Evolutionary conservation across 2,329 filamentous ascomycete genomes (phyloP).

Genomic region (Colletotrichum gigasporum): DNA sequence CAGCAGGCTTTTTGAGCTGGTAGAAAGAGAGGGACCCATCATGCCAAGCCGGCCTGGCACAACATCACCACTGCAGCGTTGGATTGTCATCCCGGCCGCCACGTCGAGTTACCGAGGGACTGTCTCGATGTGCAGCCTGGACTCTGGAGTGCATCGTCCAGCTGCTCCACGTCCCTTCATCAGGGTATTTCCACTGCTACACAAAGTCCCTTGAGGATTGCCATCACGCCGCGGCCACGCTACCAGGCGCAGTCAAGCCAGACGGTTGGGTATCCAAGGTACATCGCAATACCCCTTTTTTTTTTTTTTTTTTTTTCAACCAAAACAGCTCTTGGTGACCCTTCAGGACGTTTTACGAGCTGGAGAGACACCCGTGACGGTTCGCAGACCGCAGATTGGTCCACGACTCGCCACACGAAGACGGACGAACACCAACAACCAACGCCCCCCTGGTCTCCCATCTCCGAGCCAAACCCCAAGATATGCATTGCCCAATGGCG

Average conservation of each 20-base stretch:
- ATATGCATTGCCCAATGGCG: neutral
- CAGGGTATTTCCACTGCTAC: neutral
- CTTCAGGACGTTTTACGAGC: neutral
- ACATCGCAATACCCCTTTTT: no score
- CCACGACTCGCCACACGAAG: neutral
- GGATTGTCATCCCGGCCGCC: neutral
- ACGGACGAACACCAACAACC: neutral
- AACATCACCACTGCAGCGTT: neutral
- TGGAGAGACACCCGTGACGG: slow-evolving; percentile 14
- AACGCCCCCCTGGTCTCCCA: neutral
- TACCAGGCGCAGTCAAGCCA: no score
- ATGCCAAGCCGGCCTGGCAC: slow-evolving; percentile 9
- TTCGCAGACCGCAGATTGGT: slow-evolving; percentile 14
- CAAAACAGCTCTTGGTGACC: neutral
- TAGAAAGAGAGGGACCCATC: slow-evolving; percentile 14
- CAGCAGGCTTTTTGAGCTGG: neutral
- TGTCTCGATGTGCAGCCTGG: neutral
- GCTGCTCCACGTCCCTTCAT: no score
- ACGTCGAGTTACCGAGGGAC: neutral
- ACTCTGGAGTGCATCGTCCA: neutral
- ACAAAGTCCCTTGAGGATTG: neutral
- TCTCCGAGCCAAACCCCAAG: neutral
- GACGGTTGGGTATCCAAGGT: no score
- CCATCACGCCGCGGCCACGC: neutral
- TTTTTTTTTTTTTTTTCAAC: neutral